Base-by-base conservation (phyloP, 164 flowering plant species). In the Cinnamomum chago region DNA sequence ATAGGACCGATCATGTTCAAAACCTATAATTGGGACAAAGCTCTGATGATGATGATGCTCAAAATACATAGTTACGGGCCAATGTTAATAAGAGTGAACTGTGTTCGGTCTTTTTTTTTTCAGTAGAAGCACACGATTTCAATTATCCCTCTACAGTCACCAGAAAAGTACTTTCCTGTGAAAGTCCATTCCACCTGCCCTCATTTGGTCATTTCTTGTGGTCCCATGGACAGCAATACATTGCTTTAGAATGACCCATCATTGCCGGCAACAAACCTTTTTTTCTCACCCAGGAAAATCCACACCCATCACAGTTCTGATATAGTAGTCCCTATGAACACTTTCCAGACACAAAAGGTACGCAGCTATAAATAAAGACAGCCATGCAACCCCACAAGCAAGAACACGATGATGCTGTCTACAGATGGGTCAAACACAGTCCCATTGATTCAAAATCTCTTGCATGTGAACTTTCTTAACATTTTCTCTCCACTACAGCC, bases 321-420 rank as follows among this genome's bases (percentile, higher is more conserved):
- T 55, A 15, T 20, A 55, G 20, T 20, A 3, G 6, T 64, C 7
- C 66, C 66, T 9, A n/a, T 2, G 7, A 20, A 0, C 22, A 2
- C 28, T 33, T 33, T 33, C 15, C 35, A 14, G 7, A 17, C 47
- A 67, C 17, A 30, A 18, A 67, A 27, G 50, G 22, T 7, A 1
- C 9, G 47, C 47, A 40, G 47, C 47, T 40, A 40, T 40, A 40
- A 40, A 40, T 40, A 40, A 40, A 40, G 47, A 40, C 47, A 23
- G 24, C 5, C 58, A 9, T n/a, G 55, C 25, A 13, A 25, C 67
- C 33, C 28, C 67, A 64, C 33, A 23, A 69, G 24, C 52, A 69
- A 12, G 24, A 69, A 76, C 79, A 72, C 75, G 72, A 76, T 73
- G 70, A 73, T 72, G 65, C 65, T 69, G 33, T 30, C 55, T 73